Evolutionary conservation across 345 rosid species (phyloP).

Genomic region (Syzygium aromaticum): DNA sequence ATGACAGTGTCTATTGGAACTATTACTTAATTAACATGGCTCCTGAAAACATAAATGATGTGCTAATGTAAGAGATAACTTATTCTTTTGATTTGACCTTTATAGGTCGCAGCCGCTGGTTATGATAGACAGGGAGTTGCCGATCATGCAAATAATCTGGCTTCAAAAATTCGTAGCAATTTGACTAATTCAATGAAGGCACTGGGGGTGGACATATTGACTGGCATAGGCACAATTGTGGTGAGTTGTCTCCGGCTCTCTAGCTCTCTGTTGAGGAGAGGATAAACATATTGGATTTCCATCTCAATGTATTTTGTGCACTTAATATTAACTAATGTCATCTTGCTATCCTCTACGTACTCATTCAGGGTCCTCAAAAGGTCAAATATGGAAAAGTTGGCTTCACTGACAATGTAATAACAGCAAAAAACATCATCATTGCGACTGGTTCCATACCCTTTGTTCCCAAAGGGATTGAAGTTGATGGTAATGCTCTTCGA

Average conservation of each 20-base stretch:
- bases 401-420: slow-evolving; percentile 42
- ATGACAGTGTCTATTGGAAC: neutral
- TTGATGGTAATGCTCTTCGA: slow-evolving; percentile 54
- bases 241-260: slow-evolving; percentile 25
- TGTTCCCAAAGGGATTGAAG: slow-evolving; percentile 98
- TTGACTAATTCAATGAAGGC: slow-evolving; percentile 95
- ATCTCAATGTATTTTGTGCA: neutral
- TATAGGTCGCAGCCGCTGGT: slow-evolving; percentile 86
- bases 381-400: slow-evolving; percentile 76
- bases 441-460: slow-evolving; percentile 99
- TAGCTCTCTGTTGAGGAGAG: neutral
- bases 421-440: slow-evolving; percentile 75
- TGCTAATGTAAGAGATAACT: neutral
- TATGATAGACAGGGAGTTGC: slow-evolving; percentile 96
- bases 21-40: neutral
- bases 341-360: neutral
- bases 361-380: slow-evolving; percentile 79
- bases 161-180: slow-evolving; percentile 78
- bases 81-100: neutral
- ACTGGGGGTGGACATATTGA: slow-evolving; percentile 87
- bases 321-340: neutral
- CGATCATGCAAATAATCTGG: slow-evolving; percentile 92
- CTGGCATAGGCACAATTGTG: slow-evolving; percentile 76
- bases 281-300: neutral
- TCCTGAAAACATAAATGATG: neutral